phyloP scores from a whole-genome alignment of 1,284 basidiomycete genomes.

The Cerioporus squamosus region DNA sequence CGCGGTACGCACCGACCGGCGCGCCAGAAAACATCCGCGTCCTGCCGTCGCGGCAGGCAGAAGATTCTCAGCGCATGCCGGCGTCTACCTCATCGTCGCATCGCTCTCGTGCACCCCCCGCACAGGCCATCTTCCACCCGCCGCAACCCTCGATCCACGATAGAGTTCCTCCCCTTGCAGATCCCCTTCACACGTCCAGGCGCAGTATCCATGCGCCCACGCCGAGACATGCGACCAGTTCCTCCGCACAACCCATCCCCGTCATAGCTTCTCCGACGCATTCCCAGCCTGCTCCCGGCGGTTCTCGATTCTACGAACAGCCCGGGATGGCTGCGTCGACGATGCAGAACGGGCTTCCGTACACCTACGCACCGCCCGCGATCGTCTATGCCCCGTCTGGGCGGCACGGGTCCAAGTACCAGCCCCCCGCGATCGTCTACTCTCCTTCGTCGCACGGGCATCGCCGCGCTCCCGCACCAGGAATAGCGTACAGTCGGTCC shows the following conservation, averaged over 20 bases:
- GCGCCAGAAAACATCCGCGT: slow-evolving; percentile 37
- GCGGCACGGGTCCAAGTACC: slow-evolving; percentile 33
- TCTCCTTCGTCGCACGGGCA: slow-evolving; percentile 31
- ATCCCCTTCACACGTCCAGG: slow-evolving; percentile 23
- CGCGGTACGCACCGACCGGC: slow-evolving; percentile 17
- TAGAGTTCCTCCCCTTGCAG: slow-evolving; percentile 24
- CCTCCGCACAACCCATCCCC: slow-evolving; percentile 24
- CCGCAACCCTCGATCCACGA: slow-evolving; percentile 25
- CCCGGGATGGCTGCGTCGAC: slow-evolving; percentile 26
- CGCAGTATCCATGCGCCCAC: slow-evolving; percentile 25
- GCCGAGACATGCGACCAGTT: slow-evolving; percentile 25
- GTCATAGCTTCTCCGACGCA: slow-evolving; percentile 29
- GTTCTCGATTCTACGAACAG: slow-evolving; percentile 27
- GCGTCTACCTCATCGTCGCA: slow-evolving; percentile 16
- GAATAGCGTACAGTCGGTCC: slow-evolving; percentile 36
- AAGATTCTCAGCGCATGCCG: slow-evolving; percentile 24
- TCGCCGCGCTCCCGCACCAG: slow-evolving; percentile 27
- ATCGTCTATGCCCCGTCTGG: slow-evolving; percentile 41
- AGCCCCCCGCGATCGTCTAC: slow-evolving; percentile 38
- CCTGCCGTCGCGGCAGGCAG: slow-evolving; percentile 35
- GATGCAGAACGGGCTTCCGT: slow-evolving; percentile 30
- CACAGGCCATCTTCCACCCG: slow-evolving; percentile 19
- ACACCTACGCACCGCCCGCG: slow-evolving; percentile 36
- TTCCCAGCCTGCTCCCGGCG: slow-evolving; percentile 29
- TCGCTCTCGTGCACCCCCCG: slow-evolving; percentile 10